phyloP scores from a whole-genome alignment of 805 yeast species.

The Hanseniaspora occidentalis region DNA sequence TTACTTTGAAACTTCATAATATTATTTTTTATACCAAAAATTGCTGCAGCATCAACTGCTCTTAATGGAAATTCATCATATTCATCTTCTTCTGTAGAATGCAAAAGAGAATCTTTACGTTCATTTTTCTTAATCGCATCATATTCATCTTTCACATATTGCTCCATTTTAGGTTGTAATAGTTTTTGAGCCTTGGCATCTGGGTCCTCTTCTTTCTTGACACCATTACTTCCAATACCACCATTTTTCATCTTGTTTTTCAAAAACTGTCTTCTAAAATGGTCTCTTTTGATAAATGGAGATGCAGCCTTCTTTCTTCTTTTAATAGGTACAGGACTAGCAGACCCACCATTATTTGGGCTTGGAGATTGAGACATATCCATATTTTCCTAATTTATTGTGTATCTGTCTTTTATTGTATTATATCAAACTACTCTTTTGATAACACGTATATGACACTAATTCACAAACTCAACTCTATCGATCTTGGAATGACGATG shows the following conservation, averaged over 20 bases:
- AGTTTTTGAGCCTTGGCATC: neutral
- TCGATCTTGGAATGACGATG: too few species aligned
- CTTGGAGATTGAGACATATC: neutral
- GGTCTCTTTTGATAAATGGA: conserved; percentile 26
- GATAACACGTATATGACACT: too few species aligned
- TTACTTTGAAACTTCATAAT: conserved; percentile 69
- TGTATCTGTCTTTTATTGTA: too few species aligned
- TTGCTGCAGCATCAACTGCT: conserved; percentile 60
- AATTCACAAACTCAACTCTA: too few species aligned
- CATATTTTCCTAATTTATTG: neutral
- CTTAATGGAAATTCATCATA: conserved; percentile 32
- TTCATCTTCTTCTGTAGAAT: conserved; percentile 1
- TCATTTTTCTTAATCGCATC: neutral
- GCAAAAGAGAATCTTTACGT: neutral
- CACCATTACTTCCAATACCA: conserved; percentile 10
- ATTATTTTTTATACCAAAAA: conserved; percentile 65
- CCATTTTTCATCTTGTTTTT: conserved; percentile 17
- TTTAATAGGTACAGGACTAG: conserved; percentile 2
- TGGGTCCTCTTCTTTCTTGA: conserved; percentile 12
- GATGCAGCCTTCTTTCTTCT: conserved; percentile 14
- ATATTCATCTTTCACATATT: neutral
- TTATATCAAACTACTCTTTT: too few species aligned
- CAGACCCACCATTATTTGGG: neutral
- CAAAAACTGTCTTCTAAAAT: conserved; percentile 23
- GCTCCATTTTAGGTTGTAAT: neutral